phyloP scores from a whole-genome alignment of 129 eudicot species.

The Arctium lappa region DNA sequence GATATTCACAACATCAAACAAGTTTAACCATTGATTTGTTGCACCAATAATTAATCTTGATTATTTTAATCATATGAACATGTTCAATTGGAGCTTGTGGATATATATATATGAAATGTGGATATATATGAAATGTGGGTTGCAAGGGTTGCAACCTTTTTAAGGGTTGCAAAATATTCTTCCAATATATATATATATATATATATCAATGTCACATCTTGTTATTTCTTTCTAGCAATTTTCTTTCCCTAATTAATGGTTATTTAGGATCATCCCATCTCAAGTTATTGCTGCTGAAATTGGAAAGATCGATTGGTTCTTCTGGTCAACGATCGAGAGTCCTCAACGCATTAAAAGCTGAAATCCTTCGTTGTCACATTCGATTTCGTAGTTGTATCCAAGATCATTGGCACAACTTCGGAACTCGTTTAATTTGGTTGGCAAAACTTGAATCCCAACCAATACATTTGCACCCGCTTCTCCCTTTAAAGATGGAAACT shows the following conservation, averaged over 20 bases:
- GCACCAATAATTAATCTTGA: too few relatives aligned
- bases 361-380: slow-evolving; percentile 55
- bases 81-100: too few relatives aligned
- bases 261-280: not conserved
- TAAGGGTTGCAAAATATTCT: too few relatives aligned
- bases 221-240: not conserved
- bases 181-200: too few relatives aligned
- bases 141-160: too few relatives aligned
- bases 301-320: not conserved
- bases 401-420: slow-evolving; percentile 51
- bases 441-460: slow-evolving; percentile 74
- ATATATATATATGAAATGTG: too few relatives aligned
- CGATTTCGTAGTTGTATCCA: slow-evolving; percentile 72
- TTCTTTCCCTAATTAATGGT: not conserved
- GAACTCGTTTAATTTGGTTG: slow-evolving; percentile 51
- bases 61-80: too few relatives aligned
- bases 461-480: slow-evolving; percentile 81
- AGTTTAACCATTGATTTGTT: too few relatives aligned
- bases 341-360: slow-evolving; percentile 52
- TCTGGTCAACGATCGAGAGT: not conserved
- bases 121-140: too few relatives aligned
- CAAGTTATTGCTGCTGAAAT: not conserved
- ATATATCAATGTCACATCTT: not conserved
- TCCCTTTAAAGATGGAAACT: slow-evolving; percentile 43
- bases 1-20: too few relatives aligned